Base-by-base conservation (phyloP, 164 flowering plant species). In the Berberis vulgaris region DNA sequence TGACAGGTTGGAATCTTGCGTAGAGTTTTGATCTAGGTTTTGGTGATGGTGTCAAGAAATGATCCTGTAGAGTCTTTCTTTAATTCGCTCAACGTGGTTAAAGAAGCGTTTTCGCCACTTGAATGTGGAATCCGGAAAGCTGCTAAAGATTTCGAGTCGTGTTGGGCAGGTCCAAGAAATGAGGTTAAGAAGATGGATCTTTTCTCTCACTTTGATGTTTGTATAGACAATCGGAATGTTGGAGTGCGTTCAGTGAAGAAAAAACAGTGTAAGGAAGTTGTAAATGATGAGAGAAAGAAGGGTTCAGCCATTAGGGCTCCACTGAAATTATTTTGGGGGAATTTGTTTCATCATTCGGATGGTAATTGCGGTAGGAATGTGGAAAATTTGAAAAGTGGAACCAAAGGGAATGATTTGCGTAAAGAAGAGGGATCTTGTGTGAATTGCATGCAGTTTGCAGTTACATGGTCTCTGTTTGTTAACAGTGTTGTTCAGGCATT, bases 371-470 rank as follows among this genome's bases (percentile, higher is more conserved):
- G 67, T 59, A 64, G 59, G 49, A 63, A 41, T 41, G 52, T n/a
- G 4, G 81, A 73, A 55, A 63, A 45, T 40, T 43, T 63, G 3
- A 81, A 61, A 64, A 69, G 69, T 68, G 82, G 68, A 57, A 13
- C 61, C 60, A 81, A 75, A 69, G 85, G 76, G 49, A 70, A 49
- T 64, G 77, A 53, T 40, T 65, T 45, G 53, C 72, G 45, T 49
- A 72, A 67, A 50, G 75, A 73, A 70, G 85, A 83, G 59, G 80
- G 66, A 26, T 77, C 83, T 69, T 83, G 87, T 67, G 62, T 61
- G 10, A 87, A 86, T 65, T 91, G 96, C 71, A 76, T 91, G 82
- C 85, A 84, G 60, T 79, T 88, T 78, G 87, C 83, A 11, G 67
- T 87, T 69, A 73, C 83, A 41, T 84, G 91, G 86, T 83, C 95